Base-by-base conservation (phyloP, 495 filamentous ascomycete species). In the Elaphomyces granulatus region DNA sequence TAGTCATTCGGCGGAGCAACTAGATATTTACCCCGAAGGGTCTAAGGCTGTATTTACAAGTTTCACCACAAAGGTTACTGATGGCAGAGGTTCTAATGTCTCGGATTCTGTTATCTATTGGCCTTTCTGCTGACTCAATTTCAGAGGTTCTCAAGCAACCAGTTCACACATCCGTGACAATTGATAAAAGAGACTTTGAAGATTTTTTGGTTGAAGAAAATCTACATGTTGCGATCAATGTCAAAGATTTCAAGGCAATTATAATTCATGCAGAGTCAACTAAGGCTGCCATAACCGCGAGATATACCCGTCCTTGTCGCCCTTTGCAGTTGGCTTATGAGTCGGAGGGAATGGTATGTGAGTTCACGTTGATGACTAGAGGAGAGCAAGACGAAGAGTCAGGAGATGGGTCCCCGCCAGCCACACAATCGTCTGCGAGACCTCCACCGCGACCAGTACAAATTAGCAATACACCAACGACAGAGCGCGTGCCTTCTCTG, bases 181-280 rank as follows among this genome's bases (percentile, higher is more conserved):
- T 94, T 15, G 83, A 92, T 48, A 81, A 77, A 42, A 68, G 75
- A 32, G 87, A 96, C 49, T 98, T 96, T 52, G 80, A 88, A 20
- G 69, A 80, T 14, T 92, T 88, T 46, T 51, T 70, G 1, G 81
- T 85, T 17, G 74, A 87, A 50, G 77, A 87, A 32, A 72, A 78
- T 39, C 66, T 94, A 21, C 87, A 94, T 48, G 79, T 95, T 42
- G 78, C 81, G 39, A 87, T 96, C 49, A 83, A 75, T 52, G 74
- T 95, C 42, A 95, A 94, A 60, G 90, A 98, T 57, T 94, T 96
- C 63, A 83, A 86, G 56, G 80, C 90, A 15, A 83, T 90, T 28
- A 75, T 93, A 21, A 66, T 72, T 9, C 88, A 96, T 60, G 92
- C 90, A 8, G 81, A 83, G 34, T 76, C 79, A 9, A 68, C 80